Evolutionary conservation across 495 filamentous ascomycete species (phyloP).

Genomic region (Cenococcum geophilum): DNA sequence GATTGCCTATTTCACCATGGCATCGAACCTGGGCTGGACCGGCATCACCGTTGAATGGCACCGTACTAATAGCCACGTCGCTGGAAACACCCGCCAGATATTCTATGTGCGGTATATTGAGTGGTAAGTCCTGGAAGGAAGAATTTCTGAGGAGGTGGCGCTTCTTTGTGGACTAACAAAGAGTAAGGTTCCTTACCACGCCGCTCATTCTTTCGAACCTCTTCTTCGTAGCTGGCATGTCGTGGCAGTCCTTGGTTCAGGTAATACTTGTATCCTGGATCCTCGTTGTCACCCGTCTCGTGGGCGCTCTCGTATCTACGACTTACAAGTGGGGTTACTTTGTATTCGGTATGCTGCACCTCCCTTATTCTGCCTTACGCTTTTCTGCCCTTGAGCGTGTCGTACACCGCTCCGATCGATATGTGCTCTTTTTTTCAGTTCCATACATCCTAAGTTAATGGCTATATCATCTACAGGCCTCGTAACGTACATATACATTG

Average conservation of each 20-base stretch:
- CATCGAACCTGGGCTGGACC: slow-evolving; percentile 57
- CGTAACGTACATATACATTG: slow-evolving; percentile 53
- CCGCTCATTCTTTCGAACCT: slow-evolving; percentile 53
- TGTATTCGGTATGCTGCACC: slow-evolving; percentile 44
- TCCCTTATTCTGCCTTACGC: neutral
- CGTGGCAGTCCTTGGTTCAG: slow-evolving; percentile 56
- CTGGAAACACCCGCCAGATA: slow-evolving; percentile 51
- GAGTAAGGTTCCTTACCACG: slow-evolving; percentile 36
- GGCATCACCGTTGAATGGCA: slow-evolving; percentile 52
- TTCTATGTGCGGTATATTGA: slow-evolving; percentile 67
- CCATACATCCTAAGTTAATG: neutral
- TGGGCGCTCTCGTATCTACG: slow-evolving; percentile 52
- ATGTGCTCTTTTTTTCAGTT: too few species aligned
- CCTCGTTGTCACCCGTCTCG: slow-evolving; percentile 56
- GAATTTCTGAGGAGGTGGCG: neutral
- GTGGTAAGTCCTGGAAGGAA: slow-evolving; percentile 37
- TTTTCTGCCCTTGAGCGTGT: neutral
- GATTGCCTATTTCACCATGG: slow-evolving; percentile 63
- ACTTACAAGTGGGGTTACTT: slow-evolving; percentile 65
- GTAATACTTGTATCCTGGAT: slow-evolving; percentile 53
- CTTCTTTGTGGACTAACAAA: neutral
- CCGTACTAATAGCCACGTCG: slow-evolving; percentile 39
- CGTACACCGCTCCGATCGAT: too few species aligned
- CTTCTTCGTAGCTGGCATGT: slow-evolving; percentile 55
- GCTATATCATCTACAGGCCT: slow-evolving; percentile 32